phyloP scores from a whole-genome alignment of 495 filamentous ascomycete species.

The Hypoxylon trugodes region DNA sequence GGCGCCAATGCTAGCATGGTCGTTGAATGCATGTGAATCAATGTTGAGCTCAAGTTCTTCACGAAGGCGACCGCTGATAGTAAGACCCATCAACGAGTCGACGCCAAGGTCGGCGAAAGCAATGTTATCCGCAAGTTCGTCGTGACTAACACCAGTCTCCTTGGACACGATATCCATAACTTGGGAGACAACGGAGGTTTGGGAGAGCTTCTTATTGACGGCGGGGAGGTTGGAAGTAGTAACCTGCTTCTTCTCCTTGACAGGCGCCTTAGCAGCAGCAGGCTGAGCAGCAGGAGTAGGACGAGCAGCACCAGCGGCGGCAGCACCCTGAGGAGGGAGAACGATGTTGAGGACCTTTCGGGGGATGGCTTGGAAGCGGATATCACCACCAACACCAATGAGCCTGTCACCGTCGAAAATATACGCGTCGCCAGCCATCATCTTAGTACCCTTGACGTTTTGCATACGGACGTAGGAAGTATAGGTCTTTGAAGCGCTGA shows the following conservation, averaged over 20 bases:
- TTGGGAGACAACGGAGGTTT: constrained; percentile 48
- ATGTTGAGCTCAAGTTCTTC: constrained; percentile 67
- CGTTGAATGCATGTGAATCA: constrained; percentile 62
- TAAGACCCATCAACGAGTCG: constrained; percentile 68
- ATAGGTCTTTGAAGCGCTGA: constrained; percentile 71
- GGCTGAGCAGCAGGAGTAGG: constrained; percentile 51
- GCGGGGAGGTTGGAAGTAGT: constrained; percentile 53
- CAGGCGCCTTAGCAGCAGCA: constrained; percentile 50
- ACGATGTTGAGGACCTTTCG: constrained; percentile 72
- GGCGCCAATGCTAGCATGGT: constrained; percentile 63
- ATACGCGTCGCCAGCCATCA: constrained; percentile 68
- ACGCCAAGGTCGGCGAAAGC: constrained; percentile 65
- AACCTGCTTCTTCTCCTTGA: constrained; percentile 54
- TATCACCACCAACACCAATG: constrained; percentile 59
- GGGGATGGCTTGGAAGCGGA: constrained; percentile 73
- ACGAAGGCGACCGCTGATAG: constrained; percentile 60
- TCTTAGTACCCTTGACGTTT: constrained; percentile 58
- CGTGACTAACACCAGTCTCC: constrained; percentile 69
- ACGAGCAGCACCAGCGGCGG: constrained; percentile 45
- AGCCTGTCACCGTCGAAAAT: constrained; percentile 71
- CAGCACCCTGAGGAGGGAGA: constrained; percentile 66
- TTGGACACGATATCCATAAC: constrained; percentile 71
- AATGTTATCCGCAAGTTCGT: constrained; percentile 66
- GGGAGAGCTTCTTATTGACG: constrained; percentile 51
- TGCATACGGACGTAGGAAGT: constrained; percentile 76